These are phyloP conservation scores for Firmiana major DNA, from an alignment of 345 rosid genomes.

Conservation along the genomic window DNA sequence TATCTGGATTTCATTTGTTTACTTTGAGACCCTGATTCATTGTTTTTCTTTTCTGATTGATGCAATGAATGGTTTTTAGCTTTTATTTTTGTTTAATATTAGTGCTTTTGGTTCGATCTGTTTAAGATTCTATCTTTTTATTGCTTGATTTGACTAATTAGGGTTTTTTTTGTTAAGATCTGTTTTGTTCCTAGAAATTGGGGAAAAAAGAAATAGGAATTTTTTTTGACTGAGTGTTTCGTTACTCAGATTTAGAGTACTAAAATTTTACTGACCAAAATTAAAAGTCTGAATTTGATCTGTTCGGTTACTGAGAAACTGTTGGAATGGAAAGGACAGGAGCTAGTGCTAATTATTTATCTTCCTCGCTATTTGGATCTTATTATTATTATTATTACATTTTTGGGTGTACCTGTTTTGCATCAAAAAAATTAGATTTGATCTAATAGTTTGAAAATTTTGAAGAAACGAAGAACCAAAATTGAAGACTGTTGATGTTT, in stretches of 20 bases:
- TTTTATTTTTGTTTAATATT: not conserved
- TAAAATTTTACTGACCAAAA: not conserved
- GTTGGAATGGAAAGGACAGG: not conserved
- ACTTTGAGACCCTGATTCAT: slow-evolving; percentile 10
- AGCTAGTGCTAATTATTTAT: not conserved
- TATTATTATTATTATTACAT: not conserved
- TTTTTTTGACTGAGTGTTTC: not conserved
- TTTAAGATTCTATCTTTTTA: not conserved
- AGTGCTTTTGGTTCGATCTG: slow-evolving; percentile 21
- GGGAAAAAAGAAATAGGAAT: not conserved
- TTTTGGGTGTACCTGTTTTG: not conserved
- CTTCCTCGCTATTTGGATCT: not conserved
- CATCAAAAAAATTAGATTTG: not conserved
- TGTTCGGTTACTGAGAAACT: slow-evolving; percentile 7
- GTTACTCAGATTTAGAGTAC: not conserved
- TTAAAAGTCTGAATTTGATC: not conserved
- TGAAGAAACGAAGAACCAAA: not conserved
- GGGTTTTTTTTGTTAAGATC: not conserved
- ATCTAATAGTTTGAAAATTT: not conserved
- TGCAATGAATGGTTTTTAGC: not conserved
- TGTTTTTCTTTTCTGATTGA: not conserved
- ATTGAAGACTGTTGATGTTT: not conserved
- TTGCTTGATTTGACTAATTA: slow-evolving; percentile 2
- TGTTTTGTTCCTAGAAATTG: slow-evolving; percentile 6
- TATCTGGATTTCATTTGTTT: not conserved